Evolutionary conservation across 805 yeast species (phyloP), one percentile per base, ranked within the genome.

Genomic region (Suhomyces sp.): DNA sequence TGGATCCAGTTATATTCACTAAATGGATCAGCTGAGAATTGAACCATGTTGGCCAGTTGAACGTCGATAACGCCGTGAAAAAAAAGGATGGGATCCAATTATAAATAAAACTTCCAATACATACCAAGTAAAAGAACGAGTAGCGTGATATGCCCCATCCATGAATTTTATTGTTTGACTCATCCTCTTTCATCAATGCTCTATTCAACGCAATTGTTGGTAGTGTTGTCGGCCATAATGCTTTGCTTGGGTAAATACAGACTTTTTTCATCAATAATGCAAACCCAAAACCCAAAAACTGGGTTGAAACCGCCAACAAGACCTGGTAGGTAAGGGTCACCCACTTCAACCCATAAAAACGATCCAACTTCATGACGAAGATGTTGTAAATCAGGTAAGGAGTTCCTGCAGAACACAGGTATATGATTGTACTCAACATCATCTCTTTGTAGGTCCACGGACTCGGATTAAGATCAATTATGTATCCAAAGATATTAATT

Each of bases 181-280:
- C 43, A 7, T 60, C 65, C 15, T 55, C 51, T 23, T 56, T 53
- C 55, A 66, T 58, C 37, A 68, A 56, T 1, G 74, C 72, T 31
- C 63, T 43, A 38, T 68, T 68, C 25, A 67, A 54, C 2, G 72
- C 72, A 35, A 68, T 59, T 2, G 68, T 62, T 5, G 74, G 74
- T 21, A 68, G 44, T 18, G 66, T 54, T 3, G 72, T 65, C 15
- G 74, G 74, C 74, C 73, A 68, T 10, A 68, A 42, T 0, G 72
- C 56, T 41, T 63, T 66, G 16, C 56, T 54, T 2, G 73, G 73
- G 39, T 67, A 66, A 6, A 68, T 58, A 38, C 71, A 68, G 20
- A 81, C 73, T 40, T 74, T 72, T 48, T 83, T 70, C 68, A 79
- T 68, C 14, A 81, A 49, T 32, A 83, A 81, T 5, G 87, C 85